A percentile compares a stretch with the other conserved stretches of the same genome.
Conservation (phyloP, 495 filamentous ascomycete genomes). For the Neurospora sp. region DNA sequence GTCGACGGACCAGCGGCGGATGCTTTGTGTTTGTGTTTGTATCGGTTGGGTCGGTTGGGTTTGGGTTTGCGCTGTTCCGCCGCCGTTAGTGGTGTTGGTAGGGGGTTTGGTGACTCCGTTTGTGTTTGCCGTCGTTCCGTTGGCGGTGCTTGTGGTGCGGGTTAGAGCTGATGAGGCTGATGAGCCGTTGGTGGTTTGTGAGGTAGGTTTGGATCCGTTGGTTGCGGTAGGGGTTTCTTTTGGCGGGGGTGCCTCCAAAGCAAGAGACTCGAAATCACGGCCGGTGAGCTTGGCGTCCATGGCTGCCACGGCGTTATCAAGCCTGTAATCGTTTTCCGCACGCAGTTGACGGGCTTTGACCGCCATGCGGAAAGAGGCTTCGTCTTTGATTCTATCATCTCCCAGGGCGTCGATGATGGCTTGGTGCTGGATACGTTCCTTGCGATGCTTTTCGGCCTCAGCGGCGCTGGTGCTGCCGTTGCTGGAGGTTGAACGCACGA, state of each 20-base stretch:
- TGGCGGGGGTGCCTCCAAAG: neutral
- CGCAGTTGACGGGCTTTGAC: slow-evolving; percentile 49
- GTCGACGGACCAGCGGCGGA: slow-evolving; percentile 47
- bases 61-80: neutral
- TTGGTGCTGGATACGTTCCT: slow-evolving; percentile 51
- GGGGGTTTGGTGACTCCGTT: neutral
- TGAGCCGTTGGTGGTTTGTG: neutral
- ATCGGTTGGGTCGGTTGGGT: neutral
- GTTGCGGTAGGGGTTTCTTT: slow-evolving; percentile 4
- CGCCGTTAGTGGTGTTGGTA: neutral
- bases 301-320: slow-evolving; percentile 17
- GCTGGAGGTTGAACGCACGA: neutral
- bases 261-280: neutral
- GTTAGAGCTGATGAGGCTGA: neutral
- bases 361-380: slow-evolving; percentile 51
- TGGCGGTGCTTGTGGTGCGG: slow-evolving; percentile 14
- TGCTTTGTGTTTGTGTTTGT: neutral
- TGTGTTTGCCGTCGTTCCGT: neutral
- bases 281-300: slow-evolving; percentile 8
- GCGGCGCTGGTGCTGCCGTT: slow-evolving; percentile 7
- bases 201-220: slow-evolving; percentile 7
- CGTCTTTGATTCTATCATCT: slow-evolving; percentile 56
- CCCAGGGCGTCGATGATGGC: slow-evolving; percentile 54
- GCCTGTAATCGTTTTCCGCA: slow-evolving; percentile 38
- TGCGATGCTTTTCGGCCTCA: slow-evolving; percentile 37